phyloP scores from a whole-genome alignment of 2,329 filamentous ascomycete genomes.

The Apiospora rasikravindrae region DNA sequence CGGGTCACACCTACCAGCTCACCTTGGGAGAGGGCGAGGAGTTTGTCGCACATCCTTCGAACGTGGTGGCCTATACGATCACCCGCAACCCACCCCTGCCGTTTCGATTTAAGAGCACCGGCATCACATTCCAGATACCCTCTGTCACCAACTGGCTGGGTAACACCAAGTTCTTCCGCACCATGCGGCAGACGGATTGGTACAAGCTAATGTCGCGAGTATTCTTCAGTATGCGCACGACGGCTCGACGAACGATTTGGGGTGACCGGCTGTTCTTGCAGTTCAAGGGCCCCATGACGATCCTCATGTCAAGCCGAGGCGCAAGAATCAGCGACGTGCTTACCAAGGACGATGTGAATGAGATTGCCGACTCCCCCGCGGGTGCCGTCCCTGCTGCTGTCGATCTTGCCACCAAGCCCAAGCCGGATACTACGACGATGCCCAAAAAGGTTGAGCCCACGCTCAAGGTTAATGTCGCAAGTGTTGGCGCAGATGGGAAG shows the following conservation, averaged over 20 bases:
- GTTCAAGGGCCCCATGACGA: conserved; percentile 84
- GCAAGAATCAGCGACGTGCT: conserved; percentile 79
- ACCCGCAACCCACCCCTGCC: conserved; percentile 75
- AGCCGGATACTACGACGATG: conserved; percentile 35
- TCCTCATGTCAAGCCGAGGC: conserved; percentile 88
- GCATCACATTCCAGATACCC: conserved; percentile 80
- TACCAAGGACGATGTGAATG: conserved; percentile 80
- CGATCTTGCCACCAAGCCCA: conserved; percentile 49
- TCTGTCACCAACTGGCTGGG: conserved; percentile 69
- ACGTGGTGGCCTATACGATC: conserved; percentile 89
- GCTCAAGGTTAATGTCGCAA: conserved; percentile 60
- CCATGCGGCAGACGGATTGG: conserved; percentile 71
- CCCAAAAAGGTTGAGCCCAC: conserved; percentile 41
- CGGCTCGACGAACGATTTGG: conserved; percentile 83
- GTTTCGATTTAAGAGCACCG: conserved; percentile 83
- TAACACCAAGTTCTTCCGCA: conserved; percentile 73
- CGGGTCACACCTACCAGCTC: conserved; percentile 88
- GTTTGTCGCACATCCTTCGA: conserved; percentile 88
- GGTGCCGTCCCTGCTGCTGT: conserved; percentile 70
- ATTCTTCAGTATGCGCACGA: conserved; percentile 74
- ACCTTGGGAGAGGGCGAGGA: conserved; percentile 82
- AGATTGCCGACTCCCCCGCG: conserved; percentile 82
- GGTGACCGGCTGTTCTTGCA: conserved; percentile 91
- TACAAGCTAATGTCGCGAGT: conserved; percentile 74
- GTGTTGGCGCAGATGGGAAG: conserved; percentile 65